Evolutionary conservation across 2,329 filamentous ascomycete genomes (phyloP), one percentile per base, ranked within the genome.

Genomic region (Leptoxyphium fumago): DNA sequence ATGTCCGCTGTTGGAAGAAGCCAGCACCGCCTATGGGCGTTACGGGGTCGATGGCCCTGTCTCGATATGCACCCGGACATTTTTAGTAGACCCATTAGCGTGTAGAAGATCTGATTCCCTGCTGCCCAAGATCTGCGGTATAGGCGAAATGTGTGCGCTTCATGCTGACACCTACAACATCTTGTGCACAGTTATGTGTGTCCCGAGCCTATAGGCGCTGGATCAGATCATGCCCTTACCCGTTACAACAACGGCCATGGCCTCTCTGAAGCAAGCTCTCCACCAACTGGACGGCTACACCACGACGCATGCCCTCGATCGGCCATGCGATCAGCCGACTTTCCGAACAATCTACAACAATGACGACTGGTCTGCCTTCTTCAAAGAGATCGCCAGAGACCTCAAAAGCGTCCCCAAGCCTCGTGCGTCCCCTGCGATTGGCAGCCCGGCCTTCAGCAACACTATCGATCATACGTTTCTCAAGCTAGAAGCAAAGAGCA

Each of bases 401-500:
- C 1, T 34, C 10, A 11, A 45, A 38, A 4, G 38, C 42, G n/a
- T 42, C 30, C 14, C 41, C 28, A 38, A 43, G 28, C 11, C 45
- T 46, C 29, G 32, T 9, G 32, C 11, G 5, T 36, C 4, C n/a
- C 11, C 45, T 44, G 29, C 26, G 38, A 29, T 50, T 18, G 45
- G 49, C 38, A 46, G 45, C 21, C 38, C 44, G 13, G 48, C 46
- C 17, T 52, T 64, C 30, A 53, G 55, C 10, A 50, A 49, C 18
- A 60, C 56, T 15, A 61, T 72, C 26, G 69, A 72, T 54, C 69
- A 72, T 54, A 71, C 69, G 3, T 56, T 71, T n/a, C 53, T 72
- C 45, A 71, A 70, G 53, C 52, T 68, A 42, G 69, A 71, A 51
- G 64, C 67, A 9, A 72, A 67, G 26, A 52, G 58, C 5, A 53